Evolutionary conservation across 2,329 filamentous ascomycete genomes (phyloP).

Genomic region (Pestalotiopsis sp.): DNA sequence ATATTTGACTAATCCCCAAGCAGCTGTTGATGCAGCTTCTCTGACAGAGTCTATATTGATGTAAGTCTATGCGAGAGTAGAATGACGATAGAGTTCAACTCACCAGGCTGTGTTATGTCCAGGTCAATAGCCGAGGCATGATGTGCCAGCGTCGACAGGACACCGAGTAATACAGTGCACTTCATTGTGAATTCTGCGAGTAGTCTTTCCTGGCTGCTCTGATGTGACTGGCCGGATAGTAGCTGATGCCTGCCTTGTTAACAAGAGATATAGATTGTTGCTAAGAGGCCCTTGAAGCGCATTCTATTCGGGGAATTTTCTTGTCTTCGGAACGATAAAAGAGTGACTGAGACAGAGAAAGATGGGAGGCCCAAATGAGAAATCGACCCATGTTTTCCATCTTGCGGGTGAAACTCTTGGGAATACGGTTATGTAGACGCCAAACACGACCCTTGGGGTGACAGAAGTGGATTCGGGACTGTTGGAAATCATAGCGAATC

Average conservation of each 20-base stretch:
- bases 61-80: not conserved
- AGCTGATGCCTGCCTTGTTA: not conserved
- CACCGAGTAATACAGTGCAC: not conserved
- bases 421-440: not conserved
- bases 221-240: not conserved
- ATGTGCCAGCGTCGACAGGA: not conserved
- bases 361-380: not conserved
- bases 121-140: not conserved
- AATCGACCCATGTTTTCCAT: not conserved
- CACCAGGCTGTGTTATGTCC: not conserved
- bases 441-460: not conserved
- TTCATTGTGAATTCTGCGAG: not conserved
- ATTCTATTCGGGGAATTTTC: not conserved
- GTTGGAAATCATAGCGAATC: not conserved
- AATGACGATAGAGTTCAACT: not conserved
- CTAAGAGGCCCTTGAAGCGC: not conserved
- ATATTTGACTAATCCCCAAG: conserved; percentile 49
- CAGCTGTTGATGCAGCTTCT: conserved; percentile 47
- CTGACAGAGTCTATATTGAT: conserved; percentile 10
- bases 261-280: not conserved
- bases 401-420: not conserved
- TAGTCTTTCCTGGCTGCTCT: not conserved
- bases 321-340: not conserved
- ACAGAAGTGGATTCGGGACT: not conserved
- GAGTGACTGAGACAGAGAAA: not conserved